These are phyloP conservation scores for Alternaria consortialis DNA, from an alignment of 2,329 filamentous ascomycete genomes.

Conservation along the genomic window DNA sequence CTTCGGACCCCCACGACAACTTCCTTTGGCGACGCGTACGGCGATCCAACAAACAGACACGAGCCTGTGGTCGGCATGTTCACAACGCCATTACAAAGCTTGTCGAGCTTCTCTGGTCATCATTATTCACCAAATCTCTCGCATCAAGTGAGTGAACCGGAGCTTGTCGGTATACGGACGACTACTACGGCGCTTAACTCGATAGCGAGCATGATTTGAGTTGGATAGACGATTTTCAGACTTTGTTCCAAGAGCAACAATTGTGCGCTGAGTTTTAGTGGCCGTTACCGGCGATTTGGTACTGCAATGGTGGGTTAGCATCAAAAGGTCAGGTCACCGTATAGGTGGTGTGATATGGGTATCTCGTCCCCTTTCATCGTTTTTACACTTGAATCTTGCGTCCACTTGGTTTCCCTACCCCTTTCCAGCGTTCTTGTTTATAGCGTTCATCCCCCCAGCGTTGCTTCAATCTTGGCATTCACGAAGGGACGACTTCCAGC, in stretches of 20 bases:
- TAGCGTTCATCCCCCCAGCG: conserved; percentile 2
- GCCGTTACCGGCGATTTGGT: background rate
- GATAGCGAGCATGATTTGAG: conserved; percentile 49
- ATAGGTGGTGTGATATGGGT: background rate
- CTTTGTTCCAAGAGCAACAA: background rate
- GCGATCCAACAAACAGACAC: conserved; percentile 23
- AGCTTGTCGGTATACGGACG: conserved; percentile 46
- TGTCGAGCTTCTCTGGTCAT: conserved; percentile 35
- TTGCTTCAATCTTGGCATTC: background rate
- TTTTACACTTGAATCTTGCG: background rate
- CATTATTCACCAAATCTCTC: conserved; percentile 27
- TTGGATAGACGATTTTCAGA: background rate
- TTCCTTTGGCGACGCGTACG: conserved; percentile 24
- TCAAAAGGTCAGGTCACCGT: background rate
- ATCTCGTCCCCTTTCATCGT: conserved; percentile 2
- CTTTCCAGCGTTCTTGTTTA: conserved; percentile 17
- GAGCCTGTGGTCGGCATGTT: conserved; percentile 44
- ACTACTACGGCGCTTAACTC: conserved; percentile 43
- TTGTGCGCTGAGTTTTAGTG: background rate
- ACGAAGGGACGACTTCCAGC: conserved; percentile 35
- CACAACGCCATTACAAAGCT: conserved; percentile 41
- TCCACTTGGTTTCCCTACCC: background rate
- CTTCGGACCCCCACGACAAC: conserved; percentile 32
- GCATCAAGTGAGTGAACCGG: conserved; percentile 47
- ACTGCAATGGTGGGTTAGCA: background rate